Conservation (phyloP, 83 land plant species). For the Diphasiastrum complanatum region DNA sequence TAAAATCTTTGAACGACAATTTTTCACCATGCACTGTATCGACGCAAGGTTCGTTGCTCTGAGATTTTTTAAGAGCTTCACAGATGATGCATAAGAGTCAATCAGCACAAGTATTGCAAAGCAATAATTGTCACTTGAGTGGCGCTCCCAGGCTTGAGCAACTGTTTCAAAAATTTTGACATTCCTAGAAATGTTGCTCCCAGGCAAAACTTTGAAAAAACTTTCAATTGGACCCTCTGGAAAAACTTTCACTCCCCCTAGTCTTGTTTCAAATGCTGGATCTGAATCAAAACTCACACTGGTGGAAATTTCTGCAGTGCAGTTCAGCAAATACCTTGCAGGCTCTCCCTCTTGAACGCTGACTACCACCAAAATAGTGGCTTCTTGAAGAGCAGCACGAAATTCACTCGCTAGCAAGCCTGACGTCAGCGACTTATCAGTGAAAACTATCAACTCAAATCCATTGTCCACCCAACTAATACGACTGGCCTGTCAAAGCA, state of each 20-base stretch:
- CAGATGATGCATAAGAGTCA: slow-evolving; percentile 79
- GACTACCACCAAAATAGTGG: slow-evolving; percentile 54
- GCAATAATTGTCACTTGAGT: slow-evolving; percentile 73
- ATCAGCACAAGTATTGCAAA: slow-evolving; percentile 76
- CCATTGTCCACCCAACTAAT: slow-evolving; percentile 25
- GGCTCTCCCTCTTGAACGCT: slow-evolving; percentile 46
- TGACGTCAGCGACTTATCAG: slow-evolving; percentile 17
- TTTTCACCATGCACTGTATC: slow-evolving; percentile 72
- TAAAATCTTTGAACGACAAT: slow-evolving; percentile 69
- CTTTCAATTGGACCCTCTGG: slow-evolving; percentile 34
- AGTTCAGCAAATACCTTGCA: slow-evolving; percentile 37
- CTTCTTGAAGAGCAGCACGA: not conserved
- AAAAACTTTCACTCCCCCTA: slow-evolving; percentile 50
- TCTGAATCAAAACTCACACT: slow-evolving; percentile 59
- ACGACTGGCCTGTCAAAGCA: slow-evolving; percentile 18
- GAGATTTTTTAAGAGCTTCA: slow-evolving; percentile 56
- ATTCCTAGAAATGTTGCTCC: slow-evolving; percentile 33
- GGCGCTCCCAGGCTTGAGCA: slow-evolving; percentile 80
- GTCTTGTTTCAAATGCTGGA: slow-evolving; percentile 39
- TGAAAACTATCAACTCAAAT: slow-evolving; percentile 28
- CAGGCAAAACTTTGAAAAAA: slow-evolving; percentile 17
- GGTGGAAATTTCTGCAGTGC: slow-evolving; percentile 42
- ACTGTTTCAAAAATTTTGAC: slow-evolving; percentile 47
- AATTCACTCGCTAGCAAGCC: not conserved
- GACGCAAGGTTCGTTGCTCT: slow-evolving; percentile 77